Evolutionary conservation across 768 basidiomycete genomes (phyloP).

Genomic region (Russula brevipes): DNA sequence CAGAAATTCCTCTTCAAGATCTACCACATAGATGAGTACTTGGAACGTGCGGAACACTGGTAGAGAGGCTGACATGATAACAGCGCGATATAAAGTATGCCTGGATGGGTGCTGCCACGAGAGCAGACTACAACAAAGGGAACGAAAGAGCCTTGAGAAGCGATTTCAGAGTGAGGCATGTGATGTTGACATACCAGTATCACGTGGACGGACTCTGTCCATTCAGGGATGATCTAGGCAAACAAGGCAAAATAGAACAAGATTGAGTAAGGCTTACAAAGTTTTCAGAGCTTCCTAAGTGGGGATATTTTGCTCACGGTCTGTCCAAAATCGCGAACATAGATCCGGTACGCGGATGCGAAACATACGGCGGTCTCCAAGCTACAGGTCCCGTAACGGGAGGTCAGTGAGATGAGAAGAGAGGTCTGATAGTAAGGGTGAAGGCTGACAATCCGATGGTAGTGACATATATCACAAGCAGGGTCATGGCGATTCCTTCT

Average conservation of each 20-base stretch:
- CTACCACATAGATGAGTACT: background rate
- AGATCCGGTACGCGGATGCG: conserved; percentile 9
- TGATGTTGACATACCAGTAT: conserved; percentile 6
- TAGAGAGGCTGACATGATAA: conserved; percentile 6
- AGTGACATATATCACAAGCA: conserved; percentile 12
- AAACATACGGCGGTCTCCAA: conserved; percentile 11
- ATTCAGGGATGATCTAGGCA: background rate
- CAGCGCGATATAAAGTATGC: conserved; percentile 17
- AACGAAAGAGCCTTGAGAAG: background rate
- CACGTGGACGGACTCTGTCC: conserved; percentile 13
- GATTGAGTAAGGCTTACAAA: background rate
- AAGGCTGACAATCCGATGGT: conserved; percentile 14
- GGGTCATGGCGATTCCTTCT: background rate
- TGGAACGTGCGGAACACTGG: background rate
- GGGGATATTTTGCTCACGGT: background rate
- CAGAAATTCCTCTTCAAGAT: conserved; percentile 8
- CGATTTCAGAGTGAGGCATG: background rate
- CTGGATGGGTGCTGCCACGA: conserved; percentile 10
- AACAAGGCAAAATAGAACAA: background rate
- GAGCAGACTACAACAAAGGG: background rate
- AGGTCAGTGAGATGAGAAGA: background rate
- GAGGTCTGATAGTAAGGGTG: too few relatives aligned
- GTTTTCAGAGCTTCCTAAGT: background rate
- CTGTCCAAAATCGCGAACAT: conserved; percentile 8
- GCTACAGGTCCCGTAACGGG: background rate